Percentiles rank a stretch among this genome's conserved stretches.
Conservation (phyloP, 352 stramenopile genomes). For the Globisporangium yorkense region DNA sequence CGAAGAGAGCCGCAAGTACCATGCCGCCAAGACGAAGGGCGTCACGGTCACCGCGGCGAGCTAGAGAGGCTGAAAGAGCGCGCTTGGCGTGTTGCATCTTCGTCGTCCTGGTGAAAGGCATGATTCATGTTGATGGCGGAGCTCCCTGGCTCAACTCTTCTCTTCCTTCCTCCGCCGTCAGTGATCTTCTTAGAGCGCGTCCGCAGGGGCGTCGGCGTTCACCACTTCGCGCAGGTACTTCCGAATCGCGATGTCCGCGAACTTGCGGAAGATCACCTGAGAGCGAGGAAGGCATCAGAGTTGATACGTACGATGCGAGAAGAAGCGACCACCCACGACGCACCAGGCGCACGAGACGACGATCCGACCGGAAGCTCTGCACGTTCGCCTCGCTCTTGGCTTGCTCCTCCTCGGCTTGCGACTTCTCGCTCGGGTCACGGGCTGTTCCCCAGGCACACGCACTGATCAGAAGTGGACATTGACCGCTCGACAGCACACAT, state of each 20-base stretch:
- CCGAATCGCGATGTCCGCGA: conserved; percentile 56
- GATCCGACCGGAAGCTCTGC: conserved; percentile 79
- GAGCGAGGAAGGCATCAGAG: not conserved
- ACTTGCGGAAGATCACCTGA: conserved; percentile 64
- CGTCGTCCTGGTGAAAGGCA: not conserved
- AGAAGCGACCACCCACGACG: conserved; percentile 3
- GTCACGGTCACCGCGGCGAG: conserved; percentile 34
- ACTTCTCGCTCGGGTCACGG: conserved; percentile 40
- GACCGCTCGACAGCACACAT: conserved; percentile 2
- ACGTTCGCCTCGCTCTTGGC: conserved; percentile 60
- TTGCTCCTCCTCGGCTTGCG: conserved; percentile 43
- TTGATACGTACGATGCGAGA: not conserved
- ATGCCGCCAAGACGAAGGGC: conserved; percentile 76
- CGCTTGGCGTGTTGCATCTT: not conserved
- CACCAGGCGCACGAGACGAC: conserved; percentile 65
- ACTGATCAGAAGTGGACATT: not conserved
- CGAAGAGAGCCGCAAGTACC: conserved; percentile 92
- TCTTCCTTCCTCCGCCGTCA: not conserved
- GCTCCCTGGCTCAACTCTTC: not conserved
- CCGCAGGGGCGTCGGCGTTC: conserved; percentile 8
- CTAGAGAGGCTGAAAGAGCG: not conserved
- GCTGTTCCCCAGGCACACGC: conserved; percentile 12
- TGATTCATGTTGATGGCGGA: not conserved
- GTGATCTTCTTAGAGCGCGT: not conserved
- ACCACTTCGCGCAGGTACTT: conserved; percentile 54